A percentile compares a stretch with the other conserved stretches of the same genome.
These are phyloP conservation scores for Sphaerobolus stellatus DNA, from an alignment of 1,284 basidiomycete genomes.

Conservation along the genomic window DNA sequence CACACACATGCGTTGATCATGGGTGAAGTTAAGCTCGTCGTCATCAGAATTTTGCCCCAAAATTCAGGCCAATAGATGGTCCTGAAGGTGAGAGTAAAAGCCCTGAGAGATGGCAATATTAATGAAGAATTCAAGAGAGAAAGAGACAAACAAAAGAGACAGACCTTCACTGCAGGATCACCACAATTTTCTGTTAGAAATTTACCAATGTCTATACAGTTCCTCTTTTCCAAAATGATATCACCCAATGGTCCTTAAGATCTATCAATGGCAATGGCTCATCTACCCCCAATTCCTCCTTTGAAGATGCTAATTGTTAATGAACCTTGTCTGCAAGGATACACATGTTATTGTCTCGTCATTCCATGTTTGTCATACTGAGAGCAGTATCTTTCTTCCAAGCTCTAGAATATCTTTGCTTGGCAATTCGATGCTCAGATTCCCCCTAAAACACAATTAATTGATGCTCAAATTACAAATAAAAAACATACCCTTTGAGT, in stretches of 20 bases:
- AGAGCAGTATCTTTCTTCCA: constrained; percentile 1
- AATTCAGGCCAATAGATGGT: constrained; percentile 23
- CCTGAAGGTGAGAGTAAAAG: constrained; percentile 20
- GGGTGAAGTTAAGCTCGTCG: constrained; percentile 19
- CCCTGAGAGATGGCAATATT: constrained; percentile 10
- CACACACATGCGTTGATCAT: constrained; percentile 15
- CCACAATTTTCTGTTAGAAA: constrained; percentile 10
- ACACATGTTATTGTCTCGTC: background rate
- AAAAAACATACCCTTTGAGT: constrained; percentile 31
- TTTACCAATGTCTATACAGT: constrained; percentile 19
- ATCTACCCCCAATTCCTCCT: background rate
- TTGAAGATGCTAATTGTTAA: background rate
- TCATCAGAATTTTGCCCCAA: constrained; percentile 17
- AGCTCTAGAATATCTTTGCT: constrained; percentile 4
- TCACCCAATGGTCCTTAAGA: constrained; percentile 17
- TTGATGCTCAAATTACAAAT: constrained; percentile 15
- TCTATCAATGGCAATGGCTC: constrained; percentile 22
- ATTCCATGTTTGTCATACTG: constrained; percentile 1
- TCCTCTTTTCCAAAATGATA: too few species aligned
- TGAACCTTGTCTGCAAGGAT: background rate
- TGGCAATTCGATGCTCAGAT: constrained; percentile 5
- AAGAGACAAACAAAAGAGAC: background rate
- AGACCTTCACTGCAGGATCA: constrained; percentile 23
- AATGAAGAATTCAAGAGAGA: background rate
- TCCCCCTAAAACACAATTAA: constrained; percentile 11